Base-by-base conservation (phyloP, 805 yeast species). In the Lachancea sp. region DNA sequence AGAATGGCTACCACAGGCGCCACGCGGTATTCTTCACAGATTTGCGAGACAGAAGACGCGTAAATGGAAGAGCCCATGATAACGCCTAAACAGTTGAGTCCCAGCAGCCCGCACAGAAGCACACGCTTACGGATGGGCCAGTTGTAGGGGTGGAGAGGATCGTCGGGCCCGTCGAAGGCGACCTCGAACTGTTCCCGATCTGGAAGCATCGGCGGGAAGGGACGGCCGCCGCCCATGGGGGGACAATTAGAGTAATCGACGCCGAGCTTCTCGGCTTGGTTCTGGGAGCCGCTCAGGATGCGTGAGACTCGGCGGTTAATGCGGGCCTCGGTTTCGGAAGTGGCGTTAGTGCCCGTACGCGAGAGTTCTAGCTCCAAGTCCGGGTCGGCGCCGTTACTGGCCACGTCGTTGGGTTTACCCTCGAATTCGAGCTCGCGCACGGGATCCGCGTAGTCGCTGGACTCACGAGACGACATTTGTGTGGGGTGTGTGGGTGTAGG, bases 61-160 rank as follows among this genome's bases (percentile, higher is more conserved):
- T 81, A 86, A 59, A 86, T 73, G n/a, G 95, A 84, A 2, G 95
- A 86, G 38, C 95, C 93, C 75, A 84, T 79, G 2, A 90, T 73
- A 32, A 81, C 72, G 25, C 69, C 57, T 36, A 76, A 62, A 26
- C 85, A 78, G 47, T 71, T 59, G 25, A 66, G 58, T n/a, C 81
- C 81, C 36, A 80, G 63, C 9, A 70, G 53, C 0, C 59, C 34
- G 58, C 80, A 72, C n/a, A 70, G 63, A 9, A 60, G 38, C 1
- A 71, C n/a, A 56, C 81, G 83, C 47, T 66, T 71, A 35, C 44
- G 54, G 33, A 68, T 12, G 0, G 82, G 61, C 91, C 90, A 87
- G 59, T 89, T 88, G 58, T 80, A 81, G 0, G 96, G 95, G 60
- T 81, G 87, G 8, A 65, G 47, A 1, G 95, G 95, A 59, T 89